A percentile compares a stretch with the other conserved stretches of the same genome.
Conservation (phyloP, 768 basidiomycete species). For the Tylopilus vinaceipallidus region DNA sequence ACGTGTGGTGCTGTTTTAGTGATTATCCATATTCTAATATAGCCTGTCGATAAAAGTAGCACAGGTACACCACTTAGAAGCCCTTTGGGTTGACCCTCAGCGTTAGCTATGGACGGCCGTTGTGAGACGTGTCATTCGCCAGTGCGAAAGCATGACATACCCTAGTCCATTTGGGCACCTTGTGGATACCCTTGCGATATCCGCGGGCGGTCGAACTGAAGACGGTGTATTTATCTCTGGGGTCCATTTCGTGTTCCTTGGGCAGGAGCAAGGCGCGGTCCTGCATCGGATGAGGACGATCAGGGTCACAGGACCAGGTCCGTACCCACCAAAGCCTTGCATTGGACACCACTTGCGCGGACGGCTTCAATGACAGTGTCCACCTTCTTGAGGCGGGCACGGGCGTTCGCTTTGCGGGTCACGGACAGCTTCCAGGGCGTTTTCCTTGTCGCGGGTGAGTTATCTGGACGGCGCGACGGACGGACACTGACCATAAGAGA, state of each 20-base stretch:
- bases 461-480: too few relatives aligned
- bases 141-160: constrained; percentile 43
- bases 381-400: constrained; percentile 86
- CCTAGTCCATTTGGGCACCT: constrained; percentile 96
- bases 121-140: constrained; percentile 3
- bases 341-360: constrained; percentile 75
- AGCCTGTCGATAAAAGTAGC: constrained; percentile 12
- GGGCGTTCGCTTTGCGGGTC: constrained; percentile 90
- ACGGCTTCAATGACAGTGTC: constrained; percentile 93
- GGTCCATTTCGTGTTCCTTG: constrained; percentile 89
- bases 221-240: constrained; percentile 94
- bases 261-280: constrained; percentile 76
- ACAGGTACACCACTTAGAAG: constrained; percentile 60
- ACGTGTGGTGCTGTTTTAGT: constrained; percentile 76
- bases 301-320: background rate
- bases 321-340: constrained; percentile 66
- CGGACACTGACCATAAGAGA: constrained; percentile 82
- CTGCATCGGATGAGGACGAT: constrained; percentile 38
- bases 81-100: constrained; percentile 87
- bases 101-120: constrained; percentile 56
- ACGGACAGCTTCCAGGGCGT: constrained; percentile 88
- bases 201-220: constrained; percentile 68
- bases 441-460: too few relatives aligned
- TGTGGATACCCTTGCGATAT: constrained; percentile 94
- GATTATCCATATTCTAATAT: background rate